Base-by-base conservation (phyloP, 352 stramenopile species). In the Phytophthora sp. region DNA sequence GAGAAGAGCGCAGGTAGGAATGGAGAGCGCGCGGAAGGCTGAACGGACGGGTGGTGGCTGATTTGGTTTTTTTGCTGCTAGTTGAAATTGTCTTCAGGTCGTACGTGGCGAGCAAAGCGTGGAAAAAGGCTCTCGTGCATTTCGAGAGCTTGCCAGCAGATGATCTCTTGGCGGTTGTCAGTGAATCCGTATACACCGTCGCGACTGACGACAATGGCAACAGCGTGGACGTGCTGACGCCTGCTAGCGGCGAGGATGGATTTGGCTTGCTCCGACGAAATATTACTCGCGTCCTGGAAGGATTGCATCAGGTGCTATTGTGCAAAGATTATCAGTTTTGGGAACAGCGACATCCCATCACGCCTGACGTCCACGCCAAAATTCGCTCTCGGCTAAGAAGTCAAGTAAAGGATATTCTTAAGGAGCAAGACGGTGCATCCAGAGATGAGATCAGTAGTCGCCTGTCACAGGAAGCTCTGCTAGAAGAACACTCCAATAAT, bases 261-360 rank as follows among this genome's bases (percentile, higher is more conserved):
- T 95, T 95, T 63, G 87, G 87, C n/a, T 62, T 95, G 11, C 64
- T 91, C 26, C 82, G 84, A 39, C 73, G 82, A 39, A 87, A 82
- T 53, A 79, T 95, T 44, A 87, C 75, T n/a, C 76, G 84, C 10
- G 66, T 90, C 2, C 43, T 95, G 8, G 87, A 95, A 76, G 87
- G 87, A 18, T 62, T 91, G 9, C 77, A 79, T 30, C 76, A 77
- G 34, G 84, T 92, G 15, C 37, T 91, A 1, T 68, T 68, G 23
- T 95, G 87, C 50, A 69, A 24, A 21, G 82, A 90, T 45, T 95
- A 95, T 61, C 81, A 90, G 34, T 92, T 95, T n/a, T 95, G 84
- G 87, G 84, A 95, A 66, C 79, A 92, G 48, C 79, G 84, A 3
- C 81, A 95, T 62, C 62, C 79, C 5, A 77, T 92, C 11, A 79